phyloP scores from a whole-genome alignment of 768 basidiomycete genomes.

The Rhodotorula diobovata region DNA sequence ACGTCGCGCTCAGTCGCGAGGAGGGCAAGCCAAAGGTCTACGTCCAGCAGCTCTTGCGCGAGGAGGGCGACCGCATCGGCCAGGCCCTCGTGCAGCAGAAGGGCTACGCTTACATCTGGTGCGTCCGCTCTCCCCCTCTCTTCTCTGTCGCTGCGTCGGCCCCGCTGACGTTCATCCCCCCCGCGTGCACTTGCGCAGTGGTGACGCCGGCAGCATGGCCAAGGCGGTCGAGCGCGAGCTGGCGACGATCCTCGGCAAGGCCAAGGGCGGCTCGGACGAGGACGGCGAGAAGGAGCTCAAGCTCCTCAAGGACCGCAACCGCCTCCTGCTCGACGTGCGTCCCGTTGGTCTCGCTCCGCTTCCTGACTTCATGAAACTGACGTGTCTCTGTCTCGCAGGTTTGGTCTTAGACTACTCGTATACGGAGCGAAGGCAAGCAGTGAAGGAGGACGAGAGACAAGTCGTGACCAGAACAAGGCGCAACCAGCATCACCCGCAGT shows the following conservation, averaged over 20 bases:
- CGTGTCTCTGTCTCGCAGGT: background rate
- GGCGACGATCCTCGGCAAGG: constrained; percentile 69
- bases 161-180: background rate
- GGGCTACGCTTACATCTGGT: constrained; percentile 95
- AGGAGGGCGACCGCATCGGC: constrained; percentile 73
- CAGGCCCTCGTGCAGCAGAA: constrained; percentile 88
- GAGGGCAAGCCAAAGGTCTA: constrained; percentile 93
- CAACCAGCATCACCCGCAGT: background rate
- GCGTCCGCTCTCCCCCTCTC: background rate
- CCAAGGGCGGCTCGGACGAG: constrained; percentile 66
- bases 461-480: too few species aligned
- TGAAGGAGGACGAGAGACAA: too few species aligned
- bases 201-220: constrained; percentile 71
- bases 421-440: too few species aligned
- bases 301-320: constrained; percentile 77
- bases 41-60: constrained; percentile 95
- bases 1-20: constrained; percentile 85
- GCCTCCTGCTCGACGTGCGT: constrained; percentile 72
- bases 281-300: constrained; percentile 55
- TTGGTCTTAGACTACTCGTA: background rate
- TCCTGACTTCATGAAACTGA: background rate
- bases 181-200: constrained; percentile 9
- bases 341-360: background rate
- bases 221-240: constrained; percentile 89
- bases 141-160: background rate